A percentile compares a stretch with the other conserved stretches of the same genome.
Evolutionary conservation across 2,329 filamentous ascomycete species (phyloP).

Genomic region (Metarhizium robertsii): DNA sequence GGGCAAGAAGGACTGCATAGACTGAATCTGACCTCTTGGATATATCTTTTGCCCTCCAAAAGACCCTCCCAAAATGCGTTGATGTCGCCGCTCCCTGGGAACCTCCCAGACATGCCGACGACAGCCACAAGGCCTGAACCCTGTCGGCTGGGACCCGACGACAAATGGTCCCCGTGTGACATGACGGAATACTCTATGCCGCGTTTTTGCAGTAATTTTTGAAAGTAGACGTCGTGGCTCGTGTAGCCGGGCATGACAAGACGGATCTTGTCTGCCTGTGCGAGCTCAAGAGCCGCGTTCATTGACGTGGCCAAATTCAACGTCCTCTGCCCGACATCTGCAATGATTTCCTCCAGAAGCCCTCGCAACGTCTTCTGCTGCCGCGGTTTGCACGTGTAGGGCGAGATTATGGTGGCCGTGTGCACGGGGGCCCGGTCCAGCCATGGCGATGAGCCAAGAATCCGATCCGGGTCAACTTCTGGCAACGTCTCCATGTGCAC

Average conservation of each 20-base stretch:
- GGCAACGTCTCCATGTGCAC: background rate
- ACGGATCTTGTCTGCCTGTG: background rate
- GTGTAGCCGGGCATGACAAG: background rate
- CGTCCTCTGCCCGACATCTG: background rate
- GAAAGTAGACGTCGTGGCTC: background rate
- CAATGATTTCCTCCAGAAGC: background rate
- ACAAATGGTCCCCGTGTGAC: background rate
- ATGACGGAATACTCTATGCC: background rate
- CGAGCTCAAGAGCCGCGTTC: background rate
- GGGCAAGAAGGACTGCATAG: too few species aligned
- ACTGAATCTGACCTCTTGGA: background rate
- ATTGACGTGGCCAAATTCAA: background rate
- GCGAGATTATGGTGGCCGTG: background rate
- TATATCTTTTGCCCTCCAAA: background rate
- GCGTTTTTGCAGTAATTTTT: background rate
- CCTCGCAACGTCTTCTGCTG: background rate
- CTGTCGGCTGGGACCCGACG: background rate
- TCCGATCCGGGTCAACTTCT: background rate
- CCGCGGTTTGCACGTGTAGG: background rate
- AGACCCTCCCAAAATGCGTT: background rate
- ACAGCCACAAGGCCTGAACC: background rate
- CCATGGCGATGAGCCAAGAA: background rate
- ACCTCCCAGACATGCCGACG: background rate
- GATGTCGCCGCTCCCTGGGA: background rate
- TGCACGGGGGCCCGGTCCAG: background rate